Conservation (phyloP, 305 asterid species). For the Fraxinus angustifolia region DNA sequence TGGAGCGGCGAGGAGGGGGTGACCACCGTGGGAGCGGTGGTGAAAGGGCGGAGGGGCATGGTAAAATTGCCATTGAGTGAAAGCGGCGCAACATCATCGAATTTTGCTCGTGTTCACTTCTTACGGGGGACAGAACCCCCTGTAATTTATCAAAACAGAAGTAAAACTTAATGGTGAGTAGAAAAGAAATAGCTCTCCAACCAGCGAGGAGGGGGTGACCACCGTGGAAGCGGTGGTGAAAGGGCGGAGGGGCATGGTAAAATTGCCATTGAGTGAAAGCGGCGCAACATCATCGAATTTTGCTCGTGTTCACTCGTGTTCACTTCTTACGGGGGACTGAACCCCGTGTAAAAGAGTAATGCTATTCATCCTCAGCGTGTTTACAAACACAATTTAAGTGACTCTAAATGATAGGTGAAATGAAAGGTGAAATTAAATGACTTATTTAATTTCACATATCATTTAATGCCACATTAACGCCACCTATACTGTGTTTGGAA, state of each 20-base stretch:
- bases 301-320: not conserved
- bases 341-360: no score
- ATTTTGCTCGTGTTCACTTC: not conserved
- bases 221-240: constrained; percentile 23
- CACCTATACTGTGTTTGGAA: no score
- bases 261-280: constrained; percentile 20
- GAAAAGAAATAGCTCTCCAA: no score
- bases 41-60: constrained; percentile 17
- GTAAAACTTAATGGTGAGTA: no score
- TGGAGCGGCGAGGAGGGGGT: constrained; percentile 17
- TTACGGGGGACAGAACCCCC: not conserved
- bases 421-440: no score
- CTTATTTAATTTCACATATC: no score
- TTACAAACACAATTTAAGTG: no score
- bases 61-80: constrained; percentile 15
- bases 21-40: constrained; percentile 24
- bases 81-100: constrained; percentile 38
- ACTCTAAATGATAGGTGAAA: no score
- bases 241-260: constrained; percentile 15
- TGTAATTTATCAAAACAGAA: no score
- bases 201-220: constrained; percentile 17
- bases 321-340: not conserved
- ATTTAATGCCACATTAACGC: no score
- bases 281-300: constrained; percentile 35
- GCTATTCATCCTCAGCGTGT: no score